Evolutionary conservation across 2,329 filamentous ascomycete genomes (phyloP).

Genomic region (Diaporthe velutina): DNA sequence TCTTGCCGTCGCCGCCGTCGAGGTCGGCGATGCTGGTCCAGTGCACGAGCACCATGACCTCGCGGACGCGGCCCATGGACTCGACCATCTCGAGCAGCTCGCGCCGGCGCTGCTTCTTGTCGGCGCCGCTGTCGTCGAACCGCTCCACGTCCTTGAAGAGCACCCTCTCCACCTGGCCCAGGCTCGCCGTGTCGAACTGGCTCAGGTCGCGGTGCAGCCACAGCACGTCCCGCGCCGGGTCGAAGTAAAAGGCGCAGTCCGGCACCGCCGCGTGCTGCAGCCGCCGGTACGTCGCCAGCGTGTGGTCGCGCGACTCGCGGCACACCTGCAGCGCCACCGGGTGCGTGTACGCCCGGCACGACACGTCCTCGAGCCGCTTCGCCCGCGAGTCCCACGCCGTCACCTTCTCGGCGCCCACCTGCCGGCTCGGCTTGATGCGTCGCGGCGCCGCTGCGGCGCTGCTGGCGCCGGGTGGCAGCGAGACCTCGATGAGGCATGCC

Average conservation of each 20-base stretch:
- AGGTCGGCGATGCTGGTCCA: constrained; percentile 40
- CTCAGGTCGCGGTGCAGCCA: constrained; percentile 41
- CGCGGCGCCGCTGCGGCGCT: neutral
- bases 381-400: constrained; percentile 35
- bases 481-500: constrained; percentile 36
- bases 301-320: constrained; percentile 38
- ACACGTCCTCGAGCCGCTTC: constrained; percentile 28
- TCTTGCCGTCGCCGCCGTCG: constrained; percentile 30
- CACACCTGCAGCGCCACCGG: constrained; percentile 37
- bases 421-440: constrained; percentile 38
- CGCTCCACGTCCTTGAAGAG: constrained; percentile 41
- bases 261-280: constrained; percentile 36
- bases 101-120: constrained; percentile 40
- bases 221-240: constrained; percentile 37
- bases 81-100: constrained; percentile 40
- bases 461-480: constrained; percentile 24
- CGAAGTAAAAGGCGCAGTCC: constrained; percentile 37
- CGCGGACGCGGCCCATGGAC: constrained; percentile 38
- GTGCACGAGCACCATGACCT: constrained; percentile 40
- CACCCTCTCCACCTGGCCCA: constrained; percentile 31
- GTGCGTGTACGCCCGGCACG: constrained; percentile 31
- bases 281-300: constrained; percentile 35
- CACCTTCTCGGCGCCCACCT: constrained; percentile 37
- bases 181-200: constrained; percentile 35
- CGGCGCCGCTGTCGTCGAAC: constrained; percentile 36